phyloP scores from a whole-genome alignment of 2,329 filamentous ascomycete species.

The Fusarium sororula region DNA sequence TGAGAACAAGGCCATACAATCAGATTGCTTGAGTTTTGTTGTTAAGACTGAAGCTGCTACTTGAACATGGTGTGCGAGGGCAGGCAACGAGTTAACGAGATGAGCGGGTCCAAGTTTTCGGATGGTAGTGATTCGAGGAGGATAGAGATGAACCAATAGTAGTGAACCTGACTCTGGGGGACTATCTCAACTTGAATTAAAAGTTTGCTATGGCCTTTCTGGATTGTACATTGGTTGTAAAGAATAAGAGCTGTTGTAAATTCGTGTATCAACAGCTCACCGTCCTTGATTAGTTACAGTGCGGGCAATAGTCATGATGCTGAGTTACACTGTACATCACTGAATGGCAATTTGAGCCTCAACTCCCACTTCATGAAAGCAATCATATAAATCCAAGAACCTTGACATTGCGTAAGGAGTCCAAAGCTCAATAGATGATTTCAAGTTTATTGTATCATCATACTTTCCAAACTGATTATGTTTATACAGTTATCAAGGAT shows the following conservation, averaged over 20 bases:
- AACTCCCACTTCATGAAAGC: neutral
- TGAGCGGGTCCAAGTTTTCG: slow-evolving; percentile 18
- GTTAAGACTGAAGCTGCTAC: neutral
- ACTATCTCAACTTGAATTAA: neutral
- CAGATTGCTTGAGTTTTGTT: neutral
- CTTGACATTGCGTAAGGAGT: neutral
- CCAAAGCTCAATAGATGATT: neutral
- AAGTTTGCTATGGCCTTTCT: neutral
- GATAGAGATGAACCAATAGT: neutral
- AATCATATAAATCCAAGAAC: neutral
- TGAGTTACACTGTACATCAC: neutral
- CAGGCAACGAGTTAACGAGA: slow-evolving; percentile 19
- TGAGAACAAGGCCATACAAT: neutral
- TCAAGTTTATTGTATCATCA: neutral
- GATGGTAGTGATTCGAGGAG: neutral
- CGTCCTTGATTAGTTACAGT: neutral
- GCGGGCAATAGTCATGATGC: neutral
- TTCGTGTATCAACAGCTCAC: neutral
- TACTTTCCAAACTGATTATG: slow-evolving; percentile 8
- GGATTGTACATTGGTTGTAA: neutral
- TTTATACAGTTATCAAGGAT: slow-evolving; percentile 12
- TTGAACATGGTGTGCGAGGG: neutral
- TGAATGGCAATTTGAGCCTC: neutral
- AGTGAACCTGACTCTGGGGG: neutral
- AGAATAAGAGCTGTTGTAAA: neutral